phyloP scores from a whole-genome alignment of 2,329 filamentous ascomycete genomes.

The Xylaria sp. region DNA sequence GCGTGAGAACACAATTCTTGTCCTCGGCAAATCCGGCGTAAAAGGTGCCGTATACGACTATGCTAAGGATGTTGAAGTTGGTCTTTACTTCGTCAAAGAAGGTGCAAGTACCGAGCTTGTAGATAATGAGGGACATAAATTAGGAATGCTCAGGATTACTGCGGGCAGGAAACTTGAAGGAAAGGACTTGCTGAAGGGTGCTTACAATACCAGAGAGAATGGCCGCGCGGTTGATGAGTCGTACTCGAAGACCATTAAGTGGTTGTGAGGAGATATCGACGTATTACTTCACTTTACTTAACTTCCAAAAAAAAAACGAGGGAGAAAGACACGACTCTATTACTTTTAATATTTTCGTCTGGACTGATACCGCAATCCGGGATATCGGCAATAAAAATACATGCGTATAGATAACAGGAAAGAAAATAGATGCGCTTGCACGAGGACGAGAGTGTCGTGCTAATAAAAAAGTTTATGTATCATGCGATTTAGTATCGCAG shows the following conservation, averaged over 20 bases:
- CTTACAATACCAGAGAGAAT: slow-evolving; percentile 32
- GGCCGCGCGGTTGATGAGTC: slow-evolving; percentile 33
- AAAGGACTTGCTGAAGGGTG: slow-evolving; percentile 48
- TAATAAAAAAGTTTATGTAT: not conserved
- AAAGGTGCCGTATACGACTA: slow-evolving; percentile 56
- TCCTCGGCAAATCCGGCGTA: slow-evolving; percentile 49
- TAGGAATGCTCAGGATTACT: slow-evolving; percentile 50
- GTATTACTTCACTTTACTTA: not conserved
- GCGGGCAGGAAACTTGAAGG: slow-evolving; percentile 48
- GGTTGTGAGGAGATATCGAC: slow-evolving; percentile 25
- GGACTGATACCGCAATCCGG: too few species aligned
- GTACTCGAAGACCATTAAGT: slow-evolving; percentile 32
- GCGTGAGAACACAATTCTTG: slow-evolving; percentile 57
- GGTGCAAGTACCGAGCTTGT: slow-evolving; percentile 52
- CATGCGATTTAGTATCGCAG: slow-evolving; percentile 33
- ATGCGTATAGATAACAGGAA: slow-evolving; percentile 5
- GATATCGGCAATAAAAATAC: too few species aligned
- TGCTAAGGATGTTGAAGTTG: slow-evolving; percentile 52
- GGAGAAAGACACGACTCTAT: not conserved
- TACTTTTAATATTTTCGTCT: not conserved
- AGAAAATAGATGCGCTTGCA: not conserved
- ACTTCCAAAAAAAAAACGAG: not conserved
- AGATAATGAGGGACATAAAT: slow-evolving; percentile 48
- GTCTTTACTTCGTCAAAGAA: slow-evolving; percentile 49
- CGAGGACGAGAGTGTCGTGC: not conserved